phyloP scores from a whole-genome alignment of 1,139 yeast species.

The Lodderomyces metapsilosis region DNA sequence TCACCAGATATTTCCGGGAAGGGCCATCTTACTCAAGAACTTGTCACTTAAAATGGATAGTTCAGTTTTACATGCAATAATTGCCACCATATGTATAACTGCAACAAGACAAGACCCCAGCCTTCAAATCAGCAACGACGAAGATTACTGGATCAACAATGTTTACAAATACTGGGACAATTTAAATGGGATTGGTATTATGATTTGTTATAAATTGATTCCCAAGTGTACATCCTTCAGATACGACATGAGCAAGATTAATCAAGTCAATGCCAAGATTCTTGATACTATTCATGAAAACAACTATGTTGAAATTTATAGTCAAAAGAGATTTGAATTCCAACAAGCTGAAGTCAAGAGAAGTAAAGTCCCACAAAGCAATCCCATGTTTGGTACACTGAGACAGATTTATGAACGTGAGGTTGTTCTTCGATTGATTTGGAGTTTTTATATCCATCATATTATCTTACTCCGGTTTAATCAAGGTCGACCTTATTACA shows the following conservation, averaged over 20 bases:
- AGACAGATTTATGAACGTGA: slow-evolving; percentile 39
- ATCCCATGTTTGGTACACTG: slow-evolving; percentile 20
- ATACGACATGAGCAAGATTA: slow-evolving; percentile 14
- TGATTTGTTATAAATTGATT: slow-evolving; percentile 21
- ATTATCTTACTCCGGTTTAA: slow-evolving; percentile 32
- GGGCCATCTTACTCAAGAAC: slow-evolving; percentile 30
- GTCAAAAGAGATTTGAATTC: slow-evolving; percentile 14
- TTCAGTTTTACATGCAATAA: slow-evolving; percentile 47
- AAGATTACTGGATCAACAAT: slow-evolving; percentile 40
- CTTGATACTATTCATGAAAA: slow-evolving; percentile 26
- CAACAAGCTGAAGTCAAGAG: slow-evolving; percentile 8
- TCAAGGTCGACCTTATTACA: slow-evolving; percentile 39
- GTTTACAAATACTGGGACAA: slow-evolving; percentile 37
- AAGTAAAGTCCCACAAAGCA: not conserved
- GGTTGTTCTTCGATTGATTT: slow-evolving; percentile 33
- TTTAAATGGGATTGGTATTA: slow-evolving; percentile 27
- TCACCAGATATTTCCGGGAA: slow-evolving; percentile 46
- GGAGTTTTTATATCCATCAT: slow-evolving; percentile 41
- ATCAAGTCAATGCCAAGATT: slow-evolving; percentile 18
- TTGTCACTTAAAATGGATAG: slow-evolving; percentile 34
- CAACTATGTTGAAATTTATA: slow-evolving; percentile 20
- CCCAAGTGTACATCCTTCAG: slow-evolving; percentile 17
- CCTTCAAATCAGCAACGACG: slow-evolving; percentile 21
- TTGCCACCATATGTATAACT: slow-evolving; percentile 37
- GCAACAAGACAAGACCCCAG: slow-evolving; percentile 18